phyloP scores from a whole-genome alignment of 192 early-diverging fungal species.

The Cladochytrium replicatum region DNA sequence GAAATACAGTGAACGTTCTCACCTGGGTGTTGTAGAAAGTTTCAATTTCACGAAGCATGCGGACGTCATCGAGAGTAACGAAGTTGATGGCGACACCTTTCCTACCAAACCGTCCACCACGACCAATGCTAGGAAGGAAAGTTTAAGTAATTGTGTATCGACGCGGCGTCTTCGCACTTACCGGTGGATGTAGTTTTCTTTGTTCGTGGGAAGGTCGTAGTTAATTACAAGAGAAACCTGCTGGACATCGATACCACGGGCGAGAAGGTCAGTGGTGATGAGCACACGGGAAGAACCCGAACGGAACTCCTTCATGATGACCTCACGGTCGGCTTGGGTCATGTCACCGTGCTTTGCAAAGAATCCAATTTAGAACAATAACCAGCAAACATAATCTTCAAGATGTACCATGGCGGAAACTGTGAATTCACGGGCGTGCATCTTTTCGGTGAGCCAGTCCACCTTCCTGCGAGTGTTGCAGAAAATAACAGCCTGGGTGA shows the following conservation, averaged over 20 bases:
- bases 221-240: constrained; percentile 98
- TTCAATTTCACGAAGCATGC: constrained; percentile 79
- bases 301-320: constrained; percentile 99
- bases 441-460: constrained; percentile 97
- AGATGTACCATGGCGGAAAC: constrained; percentile 74
- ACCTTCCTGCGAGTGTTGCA: constrained; percentile 99
- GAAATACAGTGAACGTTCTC: no score
- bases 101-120: constrained; percentile 99
- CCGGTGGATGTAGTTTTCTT: constrained; percentile 99
- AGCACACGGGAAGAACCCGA: constrained; percentile 92
- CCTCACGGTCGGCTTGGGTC: constrained; percentile 90
- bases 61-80: constrained; percentile 90
- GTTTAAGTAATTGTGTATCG: no score
- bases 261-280: constrained; percentile 95
- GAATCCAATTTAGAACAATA: constrained; percentile 1
- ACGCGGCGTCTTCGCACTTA: neutral
- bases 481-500: constrained; percentile 99
- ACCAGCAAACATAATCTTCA: constrained; percentile 1
- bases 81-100: constrained; percentile 99
- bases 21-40: constrained; percentile 97
- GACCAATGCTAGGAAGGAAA: constrained; percentile 68
- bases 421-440: constrained; percentile 81
- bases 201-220: constrained; percentile 96
- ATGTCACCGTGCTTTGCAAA: constrained; percentile 96
- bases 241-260: constrained; percentile 99